A percentile compares a stretch with the other conserved stretches of the same genome.
Conservation (phyloP, 2,329 filamentous ascomycete genomes). For the Colletotrichum eleusines region DNA sequence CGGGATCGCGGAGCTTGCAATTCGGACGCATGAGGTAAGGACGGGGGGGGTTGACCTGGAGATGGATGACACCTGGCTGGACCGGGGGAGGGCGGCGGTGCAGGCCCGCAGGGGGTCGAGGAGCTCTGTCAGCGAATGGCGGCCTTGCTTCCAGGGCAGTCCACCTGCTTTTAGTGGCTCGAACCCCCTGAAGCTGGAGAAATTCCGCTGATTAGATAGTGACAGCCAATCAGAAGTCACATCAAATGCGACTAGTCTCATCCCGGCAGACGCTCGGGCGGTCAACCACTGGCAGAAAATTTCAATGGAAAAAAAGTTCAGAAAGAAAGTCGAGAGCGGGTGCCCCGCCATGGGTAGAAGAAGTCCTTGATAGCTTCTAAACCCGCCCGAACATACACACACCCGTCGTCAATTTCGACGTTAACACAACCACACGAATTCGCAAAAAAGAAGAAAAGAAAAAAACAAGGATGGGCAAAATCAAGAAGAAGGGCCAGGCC, state of each 20-base stretch:
- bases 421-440: slow-evolving; percentile 39
- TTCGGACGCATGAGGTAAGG: slow-evolving; percentile 29
- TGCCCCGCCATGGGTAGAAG: slow-evolving; percentile 49
- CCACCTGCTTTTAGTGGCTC: slow-evolving; percentile 33
- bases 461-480: slow-evolving; percentile 74
- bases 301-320: slow-evolving; percentile 48
- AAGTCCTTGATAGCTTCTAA: slow-evolving; percentile 39
- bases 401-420: slow-evolving; percentile 39
- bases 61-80: slow-evolving; percentile 46
- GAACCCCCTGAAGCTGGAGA: slow-evolving; percentile 36
- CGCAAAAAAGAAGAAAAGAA: slow-evolving; percentile 9
- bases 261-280: slow-evolving; percentile 37
- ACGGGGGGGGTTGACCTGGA: slow-evolving; percentile 32
- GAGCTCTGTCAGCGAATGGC: slow-evolving; percentile 30
- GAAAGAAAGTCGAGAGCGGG: slow-evolving; percentile 46
- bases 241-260: background rate
- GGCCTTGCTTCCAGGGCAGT: slow-evolving; percentile 22
- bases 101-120: slow-evolving; percentile 3
- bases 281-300: slow-evolving; percentile 44
- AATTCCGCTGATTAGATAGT: slow-evolving; percentile 33
- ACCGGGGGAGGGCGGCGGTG: slow-evolving; percentile 13
- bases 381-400: slow-evolving; percentile 29
- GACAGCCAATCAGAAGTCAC: slow-evolving; percentile 8
- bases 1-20: slow-evolving; percentile 25
- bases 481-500: slow-evolving; percentile 93